Percentiles rank a stretch among this genome's conserved stretches.
phyloP scores from a whole-genome alignment of 176 grass and related monocot species.

The Zoysia pacifica region DNA sequence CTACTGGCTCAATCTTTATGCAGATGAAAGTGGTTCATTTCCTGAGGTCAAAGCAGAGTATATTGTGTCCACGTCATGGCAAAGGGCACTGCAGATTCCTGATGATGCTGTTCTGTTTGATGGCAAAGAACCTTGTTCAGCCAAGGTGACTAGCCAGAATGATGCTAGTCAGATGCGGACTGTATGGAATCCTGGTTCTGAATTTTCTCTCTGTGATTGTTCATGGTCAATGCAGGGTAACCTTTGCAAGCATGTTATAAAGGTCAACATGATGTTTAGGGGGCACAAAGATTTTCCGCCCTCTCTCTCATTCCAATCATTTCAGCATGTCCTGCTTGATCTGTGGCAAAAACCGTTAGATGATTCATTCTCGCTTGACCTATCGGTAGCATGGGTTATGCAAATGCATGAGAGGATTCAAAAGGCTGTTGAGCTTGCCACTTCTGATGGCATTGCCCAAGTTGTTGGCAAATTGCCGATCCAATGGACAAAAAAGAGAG shows the following conservation, averaged over 20 bases:
- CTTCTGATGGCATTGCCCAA: conserved; percentile 54
- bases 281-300: conserved; percentile 43
- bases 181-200: conserved; percentile 77
- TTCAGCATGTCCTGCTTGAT: conserved; percentile 68
- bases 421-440: conserved; percentile 61
- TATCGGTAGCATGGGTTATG: conserved; percentile 68
- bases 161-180: conserved; percentile 49
- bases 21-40: conserved; percentile 86
- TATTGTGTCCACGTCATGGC: conserved; percentile 85
- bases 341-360: conserved; percentile 69
- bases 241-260: conserved; percentile 88
- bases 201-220: conserved; percentile 81
- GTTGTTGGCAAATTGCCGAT: conserved; percentile 63
- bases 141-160: conserved; percentile 71
- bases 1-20: conserved; percentile 84
- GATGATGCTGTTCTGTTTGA: conserved; percentile 62
- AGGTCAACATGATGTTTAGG: conserved; percentile 69
- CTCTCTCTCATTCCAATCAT: conserved; percentile 61
- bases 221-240: conserved; percentile 87
- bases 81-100: conserved; percentile 69
- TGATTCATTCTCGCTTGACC: conserved; percentile 78
- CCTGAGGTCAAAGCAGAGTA: conserved; percentile 79
- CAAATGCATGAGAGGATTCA: conserved; percentile 80
- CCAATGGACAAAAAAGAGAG: conserved; percentile 70
- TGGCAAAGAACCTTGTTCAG: conserved; percentile 49